Conservation (phyloP, 2,329 filamentous ascomycete genomes). For the Stagonosporopsis rhizophila region DNA sequence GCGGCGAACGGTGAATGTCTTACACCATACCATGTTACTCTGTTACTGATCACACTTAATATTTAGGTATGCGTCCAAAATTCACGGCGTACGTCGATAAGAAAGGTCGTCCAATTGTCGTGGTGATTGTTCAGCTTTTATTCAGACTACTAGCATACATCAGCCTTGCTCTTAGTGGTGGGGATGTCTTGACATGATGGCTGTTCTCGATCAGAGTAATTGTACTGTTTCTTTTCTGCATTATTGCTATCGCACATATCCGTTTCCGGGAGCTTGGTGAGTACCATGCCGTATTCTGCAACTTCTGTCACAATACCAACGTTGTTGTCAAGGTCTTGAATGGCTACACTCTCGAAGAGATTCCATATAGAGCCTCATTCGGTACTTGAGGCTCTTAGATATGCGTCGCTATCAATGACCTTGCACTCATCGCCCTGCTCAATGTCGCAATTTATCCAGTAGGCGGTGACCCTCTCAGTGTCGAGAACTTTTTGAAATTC, state of each 20-base stretch:
- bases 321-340: slow-evolving; percentile 4
- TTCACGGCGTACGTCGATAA: slow-evolving; percentile 81
- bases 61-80: slow-evolving; percentile 68
- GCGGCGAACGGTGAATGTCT: slow-evolving; percentile 37
- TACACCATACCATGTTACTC: neutral
- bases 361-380: slow-evolving; percentile 48
- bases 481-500: slow-evolving; percentile 52
- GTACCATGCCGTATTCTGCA: neutral
- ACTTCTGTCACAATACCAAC: neutral
- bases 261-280: slow-evolving; percentile 71
- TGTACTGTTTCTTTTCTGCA: slow-evolving; percentile 77
- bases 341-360: slow-evolving; percentile 48
- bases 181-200: slow-evolving; percentile 77
- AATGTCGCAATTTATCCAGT: slow-evolving; percentile 44
- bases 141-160: slow-evolving; percentile 80
- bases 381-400: slow-evolving; percentile 48
- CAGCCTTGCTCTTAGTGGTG: slow-evolving; percentile 61
- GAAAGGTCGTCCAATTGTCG: slow-evolving; percentile 76
- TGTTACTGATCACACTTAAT: neutral
- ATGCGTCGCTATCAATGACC: slow-evolving; percentile 42
- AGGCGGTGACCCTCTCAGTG: slow-evolving; percentile 31
- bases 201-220: slow-evolving; percentile 74
- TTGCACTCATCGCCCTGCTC: slow-evolving; percentile 49
- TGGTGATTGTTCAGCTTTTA: slow-evolving; percentile 70
- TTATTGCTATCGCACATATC: slow-evolving; percentile 87